These are phyloP conservation scores for Macroventuria anomochaeta DNA, from an alignment of 2,329 filamentous ascomycete genomes.

Conservation along the genomic window DNA sequence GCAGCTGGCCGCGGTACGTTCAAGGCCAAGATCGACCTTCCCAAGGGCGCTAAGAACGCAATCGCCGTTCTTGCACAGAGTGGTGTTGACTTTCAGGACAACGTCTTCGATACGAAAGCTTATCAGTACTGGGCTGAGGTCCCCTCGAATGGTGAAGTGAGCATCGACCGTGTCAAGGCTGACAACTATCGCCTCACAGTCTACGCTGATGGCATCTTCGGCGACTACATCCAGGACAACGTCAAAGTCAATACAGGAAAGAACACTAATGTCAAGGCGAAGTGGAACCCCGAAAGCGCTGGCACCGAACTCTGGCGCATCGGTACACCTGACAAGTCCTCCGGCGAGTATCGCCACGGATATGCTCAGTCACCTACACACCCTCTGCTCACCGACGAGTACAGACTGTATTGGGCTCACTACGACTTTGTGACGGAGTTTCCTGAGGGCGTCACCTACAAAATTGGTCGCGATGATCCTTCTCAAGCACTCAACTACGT, in stretches of 20 bases:
- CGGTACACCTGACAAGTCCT: conserved; percentile 66
- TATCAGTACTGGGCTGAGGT: conserved; percentile 66
- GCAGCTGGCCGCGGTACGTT: conserved; percentile 59
- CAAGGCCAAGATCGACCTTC: conserved; percentile 59
- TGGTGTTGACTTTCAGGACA: conserved; percentile 64
- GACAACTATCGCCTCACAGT: conserved; percentile 68
- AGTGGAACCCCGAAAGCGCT: conserved; percentile 62
- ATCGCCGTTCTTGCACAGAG: conserved; percentile 63
- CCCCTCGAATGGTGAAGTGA: conserved; percentile 57
- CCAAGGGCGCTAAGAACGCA: conserved; percentile 56
- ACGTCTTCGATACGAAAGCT: conserved; percentile 60
- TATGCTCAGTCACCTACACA: conserved; percentile 58
- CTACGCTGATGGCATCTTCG: conserved; percentile 68
- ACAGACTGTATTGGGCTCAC: conserved; percentile 65
- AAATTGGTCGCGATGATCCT: conserved; percentile 60
- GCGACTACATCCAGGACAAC: conserved; percentile 63
- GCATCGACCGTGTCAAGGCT: conserved; percentile 61
- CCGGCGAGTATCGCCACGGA: conserved; percentile 66
- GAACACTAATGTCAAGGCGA: conserved; percentile 42
- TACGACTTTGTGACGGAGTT: conserved; percentile 67
- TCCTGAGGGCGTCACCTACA: conserved; percentile 64
- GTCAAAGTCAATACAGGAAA: conserved; percentile 54
- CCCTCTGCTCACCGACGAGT: conserved; percentile 61
- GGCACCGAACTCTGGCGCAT: conserved; percentile 67
- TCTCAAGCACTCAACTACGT: conserved; percentile 65